phyloP scores from a whole-genome alignment of 805 yeast species.

The Candida morakotiae region DNA sequence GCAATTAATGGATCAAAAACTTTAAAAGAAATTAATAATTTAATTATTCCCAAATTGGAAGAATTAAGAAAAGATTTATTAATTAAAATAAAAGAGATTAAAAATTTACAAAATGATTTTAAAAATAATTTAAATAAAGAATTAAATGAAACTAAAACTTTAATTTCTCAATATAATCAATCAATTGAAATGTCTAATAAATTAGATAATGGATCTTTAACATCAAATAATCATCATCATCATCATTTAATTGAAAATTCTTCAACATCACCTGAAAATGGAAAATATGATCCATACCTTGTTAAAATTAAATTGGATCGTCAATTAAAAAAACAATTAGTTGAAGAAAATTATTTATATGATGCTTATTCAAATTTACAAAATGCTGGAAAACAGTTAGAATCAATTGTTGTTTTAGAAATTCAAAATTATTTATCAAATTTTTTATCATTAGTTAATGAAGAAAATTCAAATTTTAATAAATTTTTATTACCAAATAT shows the following conservation, averaged over 20 bases:
- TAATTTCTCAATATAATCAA: constrained; percentile 48
- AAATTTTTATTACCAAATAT: constrained; percentile 62
- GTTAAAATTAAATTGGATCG: constrained; percentile 68
- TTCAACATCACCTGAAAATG: constrained; percentile 24
- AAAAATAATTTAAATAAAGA: constrained; percentile 71
- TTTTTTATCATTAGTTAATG: constrained; percentile 67
- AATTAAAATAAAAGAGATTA: constrained; percentile 84
- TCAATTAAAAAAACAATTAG: constrained; percentile 71
- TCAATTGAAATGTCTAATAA: constrained; percentile 63
- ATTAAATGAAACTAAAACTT: constrained; percentile 28
- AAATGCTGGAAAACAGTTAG: constrained; percentile 83
- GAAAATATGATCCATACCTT: constrained; percentile 77
- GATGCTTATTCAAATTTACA: constrained; percentile 88
- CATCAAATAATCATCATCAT: constrained; percentile 8
- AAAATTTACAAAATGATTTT: constrained; percentile 78
- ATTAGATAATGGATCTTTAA: constrained; percentile 20
- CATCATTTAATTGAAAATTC: constrained; percentile 9
- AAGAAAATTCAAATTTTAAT: constrained; percentile 69
- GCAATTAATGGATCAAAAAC: constrained; percentile 36
- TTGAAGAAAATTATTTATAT: constrained; percentile 80
- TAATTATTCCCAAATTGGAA: constrained; percentile 52
- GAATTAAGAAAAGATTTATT: constrained; percentile 66
- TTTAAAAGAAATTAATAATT: constrained; percentile 44
- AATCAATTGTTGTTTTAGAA: constrained; percentile 78
- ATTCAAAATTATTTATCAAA: constrained; percentile 76